phyloP scores from a whole-genome alignment of 163 green algal species.

The Prototheca wickerhamii region DNA sequence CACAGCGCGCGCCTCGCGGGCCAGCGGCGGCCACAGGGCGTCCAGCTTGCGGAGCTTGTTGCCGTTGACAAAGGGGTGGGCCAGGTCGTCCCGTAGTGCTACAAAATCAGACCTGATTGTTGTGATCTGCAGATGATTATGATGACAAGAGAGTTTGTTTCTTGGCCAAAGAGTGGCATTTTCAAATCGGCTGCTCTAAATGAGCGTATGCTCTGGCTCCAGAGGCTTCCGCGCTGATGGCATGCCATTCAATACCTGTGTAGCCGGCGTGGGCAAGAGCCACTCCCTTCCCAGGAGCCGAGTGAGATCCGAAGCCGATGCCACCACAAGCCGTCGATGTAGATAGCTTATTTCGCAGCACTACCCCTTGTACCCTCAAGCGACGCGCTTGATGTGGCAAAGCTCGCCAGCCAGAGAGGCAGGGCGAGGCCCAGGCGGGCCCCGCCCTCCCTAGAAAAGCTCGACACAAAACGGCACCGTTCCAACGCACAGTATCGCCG shows the following conservation, averaged over 20 bases:
- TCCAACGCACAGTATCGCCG: too few species aligned
- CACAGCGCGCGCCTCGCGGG: conserved; percentile 34
- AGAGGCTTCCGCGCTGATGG: not conserved
- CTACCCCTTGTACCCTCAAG: too few species aligned
- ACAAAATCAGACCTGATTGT: not conserved
- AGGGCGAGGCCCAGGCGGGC: too few species aligned
- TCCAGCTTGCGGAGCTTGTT: conserved; percentile 74
- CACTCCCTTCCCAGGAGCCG: conserved; percentile 1
- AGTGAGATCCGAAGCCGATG: too few species aligned
- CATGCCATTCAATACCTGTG: not conserved
- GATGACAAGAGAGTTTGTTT: not conserved
- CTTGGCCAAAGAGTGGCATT: not conserved
- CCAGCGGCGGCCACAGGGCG: conserved; percentile 42
- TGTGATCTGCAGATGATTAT: not conserved
- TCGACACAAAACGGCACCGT: too few species aligned
- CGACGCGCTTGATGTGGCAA: too few species aligned
- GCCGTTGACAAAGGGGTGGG: conserved; percentile 41
- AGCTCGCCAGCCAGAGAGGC: too few species aligned
- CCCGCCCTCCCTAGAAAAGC: too few species aligned
- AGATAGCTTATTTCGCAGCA: too few species aligned
- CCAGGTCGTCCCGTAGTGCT: conserved; percentile 34
- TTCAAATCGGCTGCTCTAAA: not conserved
- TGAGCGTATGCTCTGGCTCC: too few species aligned
- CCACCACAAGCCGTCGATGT: too few species aligned
- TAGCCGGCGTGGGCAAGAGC: conserved; percentile 2